Base-by-base conservation (phyloP, 2,329 filamentous ascomycete species). In the Escovopsis sp. region DNA sequence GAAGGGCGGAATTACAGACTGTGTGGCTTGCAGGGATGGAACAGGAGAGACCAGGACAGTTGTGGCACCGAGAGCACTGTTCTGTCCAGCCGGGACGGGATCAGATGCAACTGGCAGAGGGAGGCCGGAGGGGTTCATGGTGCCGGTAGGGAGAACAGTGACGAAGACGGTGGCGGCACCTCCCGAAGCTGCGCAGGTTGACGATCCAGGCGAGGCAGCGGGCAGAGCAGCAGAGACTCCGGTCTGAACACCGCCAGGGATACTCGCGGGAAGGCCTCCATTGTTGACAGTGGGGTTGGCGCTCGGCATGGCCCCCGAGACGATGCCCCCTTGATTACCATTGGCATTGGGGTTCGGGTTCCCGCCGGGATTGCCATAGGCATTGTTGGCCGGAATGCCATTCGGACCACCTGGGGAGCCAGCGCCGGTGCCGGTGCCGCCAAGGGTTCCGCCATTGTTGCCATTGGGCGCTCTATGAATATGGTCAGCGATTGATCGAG, bases 121-220 rank as follows among this genome's bases (percentile, higher is more conserved):
- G 15, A 27, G 43, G 37, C 40, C 36, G 39, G 44, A 36, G 44
- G 49, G 20, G 39, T 37, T 13, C 42, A 37, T 48, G 48, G 57
- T 46, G 36, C 49, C 53, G 43, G 56, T 53, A 12, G 63, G 59
- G 40, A 57, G 59, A 39, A 71, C 56, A 30, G 70, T 71, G 47
- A 73, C 54, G 48, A 70, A 67, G 45, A 72, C 60, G 33, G 69
- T 72, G 31, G 58, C 62, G 31, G 62, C 63, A 10, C 62, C 63
- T 7, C 53, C 53, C 43, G 59, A 51, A 34, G 58, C 44, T 45
- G 60, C 55, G 48, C 70, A 72, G 20, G 60, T 66, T 38, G 56
- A 51, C 49, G 45, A 35, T 12, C 41, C 32, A 39, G 40, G 35
- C 29, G 42, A 44, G 39, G 32, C 47, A 35, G 39, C 50, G 31